A percentile compares a stretch with the other conserved stretches of the same genome.
These are phyloP conservation scores for Physcomitrium patens DNA, from an alignment of 225 moss, liverwort and hornwort species.

Conservation along the genomic window DNA sequence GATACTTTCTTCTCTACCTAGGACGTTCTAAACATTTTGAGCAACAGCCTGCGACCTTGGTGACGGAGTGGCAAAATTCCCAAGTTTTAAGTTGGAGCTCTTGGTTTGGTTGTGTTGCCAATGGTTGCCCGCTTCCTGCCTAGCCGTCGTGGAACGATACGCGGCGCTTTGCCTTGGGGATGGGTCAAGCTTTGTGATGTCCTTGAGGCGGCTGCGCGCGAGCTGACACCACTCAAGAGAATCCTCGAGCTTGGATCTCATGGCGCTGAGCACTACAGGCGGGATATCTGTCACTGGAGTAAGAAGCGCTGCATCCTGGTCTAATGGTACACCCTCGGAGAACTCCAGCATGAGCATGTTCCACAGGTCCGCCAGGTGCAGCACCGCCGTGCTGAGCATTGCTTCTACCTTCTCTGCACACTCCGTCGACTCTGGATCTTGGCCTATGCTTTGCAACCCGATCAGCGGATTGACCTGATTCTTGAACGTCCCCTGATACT, in stretches of 20 bases:
- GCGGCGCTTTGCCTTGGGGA: neutral
- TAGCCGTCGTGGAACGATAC: neutral
- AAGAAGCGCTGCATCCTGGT: constrained; percentile 18
- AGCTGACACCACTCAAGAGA: constrained; percentile 32
- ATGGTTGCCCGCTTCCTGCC: neutral
- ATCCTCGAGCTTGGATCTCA: constrained; percentile 31
- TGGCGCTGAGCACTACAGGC: constrained; percentile 21
- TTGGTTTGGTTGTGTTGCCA: neutral
- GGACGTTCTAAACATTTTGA: neutral
- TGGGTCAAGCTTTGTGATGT: neutral
- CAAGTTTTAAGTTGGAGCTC: neutral
- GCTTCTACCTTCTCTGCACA: constrained; percentile 33
- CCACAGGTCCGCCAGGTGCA: constrained; percentile 29
- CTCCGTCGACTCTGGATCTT: constrained; percentile 16
- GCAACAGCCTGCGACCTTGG: neutral
- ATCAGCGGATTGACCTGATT: constrained; percentile 12
- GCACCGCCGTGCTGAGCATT: constrained; percentile 25
- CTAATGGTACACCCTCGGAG: constrained; percentile 19
- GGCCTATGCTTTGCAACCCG: neutral
- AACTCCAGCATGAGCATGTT: constrained; percentile 22
- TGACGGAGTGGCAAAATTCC: neutral
- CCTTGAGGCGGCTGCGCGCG: constrained; percentile 21
- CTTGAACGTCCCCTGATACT: neutral
- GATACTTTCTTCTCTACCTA: no score
- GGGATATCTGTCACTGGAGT: constrained; percentile 7